Evolutionary conservation across 768 basidiomycete genomes (phyloP), one percentile per base, ranked within the genome.

Genomic region (Termitomyces sp.): DNA sequence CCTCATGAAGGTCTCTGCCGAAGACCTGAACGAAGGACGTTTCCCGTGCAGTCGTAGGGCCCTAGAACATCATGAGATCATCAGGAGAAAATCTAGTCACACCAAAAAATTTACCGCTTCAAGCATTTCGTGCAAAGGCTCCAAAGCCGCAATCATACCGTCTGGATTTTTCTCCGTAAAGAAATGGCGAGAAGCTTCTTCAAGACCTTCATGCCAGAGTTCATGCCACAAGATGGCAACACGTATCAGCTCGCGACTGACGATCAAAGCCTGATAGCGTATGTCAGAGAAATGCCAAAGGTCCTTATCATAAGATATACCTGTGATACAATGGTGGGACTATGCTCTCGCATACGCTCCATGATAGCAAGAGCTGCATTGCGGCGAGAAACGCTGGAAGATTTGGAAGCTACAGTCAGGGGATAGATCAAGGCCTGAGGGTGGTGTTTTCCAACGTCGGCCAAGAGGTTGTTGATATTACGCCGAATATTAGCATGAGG

Each of bases 211-310:
- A 68, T 98, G 95, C 97, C 97, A 99, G 65, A 95, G 79, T 73
- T 99, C 97, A 67, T 98, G 96, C 97, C 97, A 99, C 12, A 99
- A 79, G 62, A 99, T 98, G 7, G 97, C 96, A 7, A 98, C 93
- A 20, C 97, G 89, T 61, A 98, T 98, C 40, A 99, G 83, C 71
- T 99, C 97, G 35, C 91, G 88, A 70, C 93, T 93, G 73, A 99
- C 94, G 28, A 96, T 71, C 50, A 89, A 77, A 11, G 95, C 96
- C 87, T 94, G 62, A 22, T 45, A 32, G 12, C 20, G 16, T 1
- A 18, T 22, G 44, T 62, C 22, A 54, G 44, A n/a, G 50, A 13
- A 36, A 50, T 44, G 45, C 33, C 28, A 54, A 24, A 59, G 63
- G 56, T 18, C 13, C 36, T 3, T 16, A 46, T n/a, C 49, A 22